A percentile compares a stretch with the other conserved stretches of the same genome.
phyloP scores from a whole-genome alignment of 306 rosid genomes.

The Ormosia semicastrata region DNA sequence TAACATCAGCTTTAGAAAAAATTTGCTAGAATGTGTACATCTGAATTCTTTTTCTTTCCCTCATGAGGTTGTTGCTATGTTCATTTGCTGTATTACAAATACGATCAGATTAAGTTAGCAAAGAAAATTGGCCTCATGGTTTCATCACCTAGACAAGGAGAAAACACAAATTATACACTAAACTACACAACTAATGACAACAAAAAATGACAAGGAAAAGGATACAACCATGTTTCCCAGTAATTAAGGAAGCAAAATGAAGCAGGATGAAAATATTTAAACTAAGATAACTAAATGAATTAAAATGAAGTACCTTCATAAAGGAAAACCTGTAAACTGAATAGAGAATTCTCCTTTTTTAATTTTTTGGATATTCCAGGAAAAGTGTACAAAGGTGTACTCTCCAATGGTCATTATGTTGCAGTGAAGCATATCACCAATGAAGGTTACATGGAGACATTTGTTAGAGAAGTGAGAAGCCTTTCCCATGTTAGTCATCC shows the following conservation, averaged over 20 bases:
- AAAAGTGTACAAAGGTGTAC: slow-evolving; percentile 57
- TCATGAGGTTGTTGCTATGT: background rate
- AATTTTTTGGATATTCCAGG: slow-evolving; percentile 31
- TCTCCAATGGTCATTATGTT: slow-evolving; percentile 50
- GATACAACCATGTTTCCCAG: background rate
- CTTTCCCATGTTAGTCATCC: slow-evolving; percentile 60
- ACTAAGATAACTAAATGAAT: background rate
- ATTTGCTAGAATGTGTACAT: background rate
- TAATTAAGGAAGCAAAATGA: background rate
- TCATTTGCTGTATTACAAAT: background rate
- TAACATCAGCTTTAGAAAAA: background rate
- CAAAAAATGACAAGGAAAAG: background rate
- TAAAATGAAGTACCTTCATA: background rate
- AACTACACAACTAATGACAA: background rate
- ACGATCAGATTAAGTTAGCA: background rate
- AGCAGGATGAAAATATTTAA: background rate
- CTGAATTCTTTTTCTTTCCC: background rate
- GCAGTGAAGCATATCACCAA: slow-evolving; percentile 65
- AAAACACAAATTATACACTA: background rate
- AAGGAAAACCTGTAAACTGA: background rate
- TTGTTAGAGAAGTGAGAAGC: slow-evolving; percentile 61
- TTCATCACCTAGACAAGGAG: background rate
- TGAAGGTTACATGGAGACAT: slow-evolving; percentile 59
- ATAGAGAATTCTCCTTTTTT: background rate
- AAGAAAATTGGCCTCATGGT: background rate